These are phyloP conservation scores for Exophiala xenobiotica DNA, from an alignment of 2,329 filamentous ascomycete species.

Conservation along the genomic window DNA sequence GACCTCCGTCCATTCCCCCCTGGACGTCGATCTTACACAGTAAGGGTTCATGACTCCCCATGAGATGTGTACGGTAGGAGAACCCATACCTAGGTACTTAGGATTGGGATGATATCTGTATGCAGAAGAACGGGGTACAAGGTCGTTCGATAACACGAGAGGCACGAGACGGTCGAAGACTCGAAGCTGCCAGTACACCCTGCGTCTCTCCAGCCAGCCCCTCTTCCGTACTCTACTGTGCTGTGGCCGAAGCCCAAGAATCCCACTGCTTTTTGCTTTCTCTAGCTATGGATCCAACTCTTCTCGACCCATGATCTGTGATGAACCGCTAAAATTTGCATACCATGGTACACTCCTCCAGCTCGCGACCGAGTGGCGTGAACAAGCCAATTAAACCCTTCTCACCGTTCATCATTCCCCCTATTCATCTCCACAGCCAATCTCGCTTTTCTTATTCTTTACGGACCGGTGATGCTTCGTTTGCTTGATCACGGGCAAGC, in stretches of 20 bases:
- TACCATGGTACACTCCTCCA: neutral
- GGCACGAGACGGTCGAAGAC: neutral
- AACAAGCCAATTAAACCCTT: neutral
- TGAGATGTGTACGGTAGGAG: neutral
- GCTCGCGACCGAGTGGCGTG: too few relatives aligned
- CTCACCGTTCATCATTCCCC: neutral
- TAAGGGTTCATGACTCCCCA: neutral
- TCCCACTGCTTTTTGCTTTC: neutral
- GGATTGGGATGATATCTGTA: neutral
- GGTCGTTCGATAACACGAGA: too few relatives aligned
- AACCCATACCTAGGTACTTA: too few relatives aligned
- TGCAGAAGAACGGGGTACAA: too few relatives aligned
- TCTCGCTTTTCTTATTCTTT: neutral
- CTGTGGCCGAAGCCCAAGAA: neutral
- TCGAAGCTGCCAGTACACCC: neutral
- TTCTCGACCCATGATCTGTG: neutral
- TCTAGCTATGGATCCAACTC: neutral
- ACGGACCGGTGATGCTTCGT: neutral
- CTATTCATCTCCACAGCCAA: constrained; percentile 1
- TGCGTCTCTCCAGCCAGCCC: too few relatives aligned
- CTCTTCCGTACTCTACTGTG: too few relatives aligned
- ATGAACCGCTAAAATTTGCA: neutral
- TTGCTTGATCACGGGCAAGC: neutral
- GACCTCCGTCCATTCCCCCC: too few relatives aligned
- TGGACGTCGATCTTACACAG: neutral